phyloP scores from a whole-genome alignment of 306 rosid species.

The Cicer chorassanicum region DNA sequence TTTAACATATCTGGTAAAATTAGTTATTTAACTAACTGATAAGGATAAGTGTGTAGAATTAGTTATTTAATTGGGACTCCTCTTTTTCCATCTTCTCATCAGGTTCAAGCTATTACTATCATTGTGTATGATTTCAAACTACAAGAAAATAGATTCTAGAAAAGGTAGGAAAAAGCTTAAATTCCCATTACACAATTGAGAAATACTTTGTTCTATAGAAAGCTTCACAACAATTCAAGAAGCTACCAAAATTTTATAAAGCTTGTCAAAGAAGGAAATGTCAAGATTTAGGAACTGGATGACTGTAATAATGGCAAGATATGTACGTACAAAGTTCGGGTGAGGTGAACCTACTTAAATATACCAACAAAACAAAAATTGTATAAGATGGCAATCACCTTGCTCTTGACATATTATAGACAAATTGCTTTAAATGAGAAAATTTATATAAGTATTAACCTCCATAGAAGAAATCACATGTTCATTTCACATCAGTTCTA shows the following conservation, averaged over 20 bases:
- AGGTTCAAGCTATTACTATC: neutral
- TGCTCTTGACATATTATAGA: neutral
- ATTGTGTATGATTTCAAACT: neutral
- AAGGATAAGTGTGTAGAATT: too few relatives aligned
- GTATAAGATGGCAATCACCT: neutral
- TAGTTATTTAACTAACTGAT: too few relatives aligned
- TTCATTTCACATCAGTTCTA: constrained; percentile 24
- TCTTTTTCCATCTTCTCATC: neutral
- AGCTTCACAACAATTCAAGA: neutral
- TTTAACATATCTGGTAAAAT: neutral
- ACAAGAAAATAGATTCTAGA: neutral
- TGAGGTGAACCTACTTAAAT: neutral
- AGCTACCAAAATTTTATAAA: constrained; percentile 8
- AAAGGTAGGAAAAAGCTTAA: neutral
- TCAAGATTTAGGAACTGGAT: constrained; percentile 7
- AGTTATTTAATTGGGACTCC: neutral
- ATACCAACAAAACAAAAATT: too few relatives aligned
- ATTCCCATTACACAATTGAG: neutral
- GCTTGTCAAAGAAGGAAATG: neutral
- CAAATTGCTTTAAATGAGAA: constrained; percentile 11
- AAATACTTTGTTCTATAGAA: neutral
- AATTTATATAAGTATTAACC: neutral
- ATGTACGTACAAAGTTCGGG: neutral
- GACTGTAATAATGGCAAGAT: neutral
- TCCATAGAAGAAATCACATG: constrained; percentile 23